Percentiles rank a stretch among this genome's conserved stretches.
These are phyloP conservation scores for Alnus rubra DNA, from an alignment of 306 rosid species.

Conservation along the genomic window DNA sequence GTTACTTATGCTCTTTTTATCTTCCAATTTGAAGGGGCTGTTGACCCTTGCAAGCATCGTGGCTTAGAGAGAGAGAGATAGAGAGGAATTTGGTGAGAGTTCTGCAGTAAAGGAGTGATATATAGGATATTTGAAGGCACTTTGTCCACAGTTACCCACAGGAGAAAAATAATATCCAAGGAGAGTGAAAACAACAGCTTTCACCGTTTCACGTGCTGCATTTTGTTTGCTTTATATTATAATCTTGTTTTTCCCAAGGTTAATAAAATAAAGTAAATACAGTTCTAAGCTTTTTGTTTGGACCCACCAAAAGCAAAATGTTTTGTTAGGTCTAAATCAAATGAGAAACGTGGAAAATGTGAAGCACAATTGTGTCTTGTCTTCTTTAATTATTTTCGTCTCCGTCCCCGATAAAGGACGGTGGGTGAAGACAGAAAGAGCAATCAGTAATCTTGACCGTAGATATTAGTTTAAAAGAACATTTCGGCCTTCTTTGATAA, in stretches of 20 bases:
- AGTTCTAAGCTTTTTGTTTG: neutral
- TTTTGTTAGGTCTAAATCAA: neutral
- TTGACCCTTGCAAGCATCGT: conserved; percentile 21
- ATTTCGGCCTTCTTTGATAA: too few species aligned
- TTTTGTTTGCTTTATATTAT: neutral
- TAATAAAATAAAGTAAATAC: too few species aligned
- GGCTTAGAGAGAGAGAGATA: neutral
- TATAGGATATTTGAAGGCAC: conserved; percentile 8
- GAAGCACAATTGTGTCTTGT: neutral
- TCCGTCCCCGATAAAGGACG: neutral
- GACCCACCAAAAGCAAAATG: neutral
- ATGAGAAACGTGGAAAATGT: neutral
- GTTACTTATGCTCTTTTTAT: neutral
- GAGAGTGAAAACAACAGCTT: neutral
- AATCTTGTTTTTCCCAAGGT: neutral
- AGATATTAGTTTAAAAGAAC: too few species aligned
- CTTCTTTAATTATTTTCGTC: neutral
- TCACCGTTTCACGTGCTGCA: neutral
- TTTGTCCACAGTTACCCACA: neutral
- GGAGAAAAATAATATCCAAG: neutral
- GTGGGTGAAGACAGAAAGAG: neutral
- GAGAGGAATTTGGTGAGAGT: conserved; percentile 5
- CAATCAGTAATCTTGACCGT: too few species aligned
- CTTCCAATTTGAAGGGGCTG: conserved; percentile 21
- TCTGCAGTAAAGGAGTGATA: conserved; percentile 9